A percentile compares a stretch with the other conserved stretches of the same genome.
Evolutionary conservation across 148 eudicot species (phyloP).

Genomic region (Dianthus caryophyllus): DNA sequence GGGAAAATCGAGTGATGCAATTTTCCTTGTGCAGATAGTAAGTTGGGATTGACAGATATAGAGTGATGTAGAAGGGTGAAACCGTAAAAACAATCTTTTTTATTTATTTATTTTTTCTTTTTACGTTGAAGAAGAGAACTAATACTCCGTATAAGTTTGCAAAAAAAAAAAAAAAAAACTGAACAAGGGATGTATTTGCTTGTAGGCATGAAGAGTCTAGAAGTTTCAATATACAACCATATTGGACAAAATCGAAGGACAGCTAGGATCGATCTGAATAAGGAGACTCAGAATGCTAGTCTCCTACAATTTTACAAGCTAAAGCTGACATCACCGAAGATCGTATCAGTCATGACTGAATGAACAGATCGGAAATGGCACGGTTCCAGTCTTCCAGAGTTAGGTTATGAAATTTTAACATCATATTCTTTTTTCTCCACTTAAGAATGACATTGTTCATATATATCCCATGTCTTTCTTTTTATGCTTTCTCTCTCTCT

Average conservation of each 20-base stretch:
- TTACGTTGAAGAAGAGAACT: no score
- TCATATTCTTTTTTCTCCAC: slow-evolving; percentile 14
- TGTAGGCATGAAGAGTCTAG: slow-evolving; percentile 27
- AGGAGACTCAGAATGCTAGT: slow-evolving; percentile 27
- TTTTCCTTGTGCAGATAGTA: no score
- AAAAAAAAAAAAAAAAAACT: no score
- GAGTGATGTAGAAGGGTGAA: no score
- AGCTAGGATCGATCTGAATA: slow-evolving; percentile 23
- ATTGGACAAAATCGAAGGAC: slow-evolving; percentile 12
- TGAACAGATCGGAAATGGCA: slow-evolving; percentile 7
- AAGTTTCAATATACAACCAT: slow-evolving; percentile 5
- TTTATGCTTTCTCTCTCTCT: slow-evolving; percentile 7
- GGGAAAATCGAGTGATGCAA: no score
- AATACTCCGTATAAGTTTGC: no score
- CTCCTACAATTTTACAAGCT: slow-evolving; percentile 18
- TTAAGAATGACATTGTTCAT: slow-evolving; percentile 2
- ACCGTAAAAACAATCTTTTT: no score
- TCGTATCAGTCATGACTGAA: not conserved
- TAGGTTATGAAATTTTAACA: no score
- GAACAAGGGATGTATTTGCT: not conserved
- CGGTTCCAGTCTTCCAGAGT: no score
- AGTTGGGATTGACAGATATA: no score
- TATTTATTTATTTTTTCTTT: no score
- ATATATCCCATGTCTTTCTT: slow-evolving; percentile 5
- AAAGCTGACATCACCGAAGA: no score